Evolutionary conservation across 2,329 filamentous ascomycete genomes (phyloP).

Genomic region (Parascedosporium putredinis): DNA sequence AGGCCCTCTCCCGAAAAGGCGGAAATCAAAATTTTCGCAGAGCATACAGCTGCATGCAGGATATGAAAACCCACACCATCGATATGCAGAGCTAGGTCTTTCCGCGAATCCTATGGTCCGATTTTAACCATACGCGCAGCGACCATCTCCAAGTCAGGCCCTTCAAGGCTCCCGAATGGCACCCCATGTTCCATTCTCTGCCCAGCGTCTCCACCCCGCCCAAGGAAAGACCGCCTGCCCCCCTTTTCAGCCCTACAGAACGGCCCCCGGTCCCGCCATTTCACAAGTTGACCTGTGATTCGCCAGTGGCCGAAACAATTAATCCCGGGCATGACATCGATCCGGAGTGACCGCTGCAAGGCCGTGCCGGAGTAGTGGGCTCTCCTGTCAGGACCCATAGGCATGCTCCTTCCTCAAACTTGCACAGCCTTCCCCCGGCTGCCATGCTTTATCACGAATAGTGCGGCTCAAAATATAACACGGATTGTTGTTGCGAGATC

Average conservation of each 20-base stretch:
- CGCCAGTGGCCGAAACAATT: not conserved
- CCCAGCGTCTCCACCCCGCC: not conserved
- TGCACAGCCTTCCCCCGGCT: not conserved
- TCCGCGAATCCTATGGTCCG: no score
- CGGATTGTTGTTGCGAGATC: not conserved
- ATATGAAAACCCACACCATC: no score
- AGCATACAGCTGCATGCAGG: no score
- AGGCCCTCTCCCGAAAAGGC: no score
- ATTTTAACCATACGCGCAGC: no score
- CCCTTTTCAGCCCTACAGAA: conserved; percentile 3
- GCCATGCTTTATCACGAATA: not conserved
- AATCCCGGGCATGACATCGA: not conserved
- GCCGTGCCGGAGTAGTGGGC: not conserved
- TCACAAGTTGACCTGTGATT: not conserved
- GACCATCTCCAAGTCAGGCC: no score
- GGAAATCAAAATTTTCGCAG: no score
- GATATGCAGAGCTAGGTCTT: no score
- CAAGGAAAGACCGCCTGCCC: not conserved
- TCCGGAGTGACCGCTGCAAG: conserved; percentile 4
- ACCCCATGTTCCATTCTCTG: conserved; percentile 1
- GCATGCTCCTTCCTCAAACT: not conserved
- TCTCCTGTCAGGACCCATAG: not conserved
- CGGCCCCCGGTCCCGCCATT: not conserved
- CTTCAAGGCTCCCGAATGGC: no score
- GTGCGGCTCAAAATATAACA: not conserved